Conservation (phyloP, 202 grass and related monocot species). For the Eragrostis tef region DNA sequence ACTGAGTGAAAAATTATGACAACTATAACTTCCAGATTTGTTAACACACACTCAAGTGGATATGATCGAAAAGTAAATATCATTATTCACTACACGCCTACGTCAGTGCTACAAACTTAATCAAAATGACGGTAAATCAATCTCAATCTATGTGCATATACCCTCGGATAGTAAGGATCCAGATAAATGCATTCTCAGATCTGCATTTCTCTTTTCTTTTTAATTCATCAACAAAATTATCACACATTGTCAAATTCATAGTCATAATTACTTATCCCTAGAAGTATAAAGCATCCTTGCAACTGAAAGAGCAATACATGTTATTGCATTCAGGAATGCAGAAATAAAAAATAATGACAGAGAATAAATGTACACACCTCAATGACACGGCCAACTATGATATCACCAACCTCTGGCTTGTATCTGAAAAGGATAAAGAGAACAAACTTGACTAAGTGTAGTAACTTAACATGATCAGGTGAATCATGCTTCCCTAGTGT, state of each 20-base stretch:
- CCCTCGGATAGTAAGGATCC: neutral
- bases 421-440: slow-evolving; percentile 54
- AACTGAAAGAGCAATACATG: neutral
- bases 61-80: neutral
- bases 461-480: neutral
- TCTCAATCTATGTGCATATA: neutral
- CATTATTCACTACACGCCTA: neutral
- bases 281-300: neutral
- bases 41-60: neutral
- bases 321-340: neutral
- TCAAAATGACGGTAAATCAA: neutral
- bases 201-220: slow-evolving; percentile 14
- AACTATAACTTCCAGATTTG: slow-evolving; percentile 17
- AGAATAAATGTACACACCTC: slow-evolving; percentile 57
- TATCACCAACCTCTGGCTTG: slow-evolving; percentile 97
- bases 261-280: neutral
- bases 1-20: slow-evolving; percentile 10
- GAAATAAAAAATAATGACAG: neutral
- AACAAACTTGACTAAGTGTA: slow-evolving; percentile 29
- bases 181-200: neutral
- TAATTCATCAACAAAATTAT: neutral
- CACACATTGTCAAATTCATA: neutral
- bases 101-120: neutral
- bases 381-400: slow-evolving; percentile 95
- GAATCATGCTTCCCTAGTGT: neutral